Evolutionary conservation across 2,329 filamentous ascomycete species (phyloP).

Genomic region (Aspergillus pseudoglaucus): DNA sequence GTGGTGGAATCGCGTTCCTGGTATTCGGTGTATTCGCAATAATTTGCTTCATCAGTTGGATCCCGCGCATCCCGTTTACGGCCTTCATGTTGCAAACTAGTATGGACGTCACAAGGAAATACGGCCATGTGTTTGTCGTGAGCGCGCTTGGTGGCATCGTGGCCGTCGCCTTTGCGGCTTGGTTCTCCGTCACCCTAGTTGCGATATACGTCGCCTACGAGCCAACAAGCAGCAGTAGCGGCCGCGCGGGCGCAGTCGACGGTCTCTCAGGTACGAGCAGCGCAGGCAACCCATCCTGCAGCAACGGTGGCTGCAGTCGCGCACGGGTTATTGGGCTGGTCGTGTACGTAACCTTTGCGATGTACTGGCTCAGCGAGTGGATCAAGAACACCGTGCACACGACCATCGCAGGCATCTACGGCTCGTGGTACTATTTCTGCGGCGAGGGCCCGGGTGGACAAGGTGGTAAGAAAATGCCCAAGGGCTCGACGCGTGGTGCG

Average conservation of each 20-base stretch:
- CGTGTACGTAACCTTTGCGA: slow-evolving; percentile 82
- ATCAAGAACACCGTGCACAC: slow-evolving; percentile 90
- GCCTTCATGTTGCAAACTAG: slow-evolving; percentile 81
- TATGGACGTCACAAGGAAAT: slow-evolving; percentile 76
- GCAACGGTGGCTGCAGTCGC: slow-evolving; percentile 58
- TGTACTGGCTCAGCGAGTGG: slow-evolving; percentile 91
- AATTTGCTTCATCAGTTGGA: slow-evolving; percentile 84
- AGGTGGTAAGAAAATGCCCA: slow-evolving; percentile 49
- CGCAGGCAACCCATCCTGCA: slow-evolving; percentile 48
- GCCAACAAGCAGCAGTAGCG: slow-evolving; percentile 41
- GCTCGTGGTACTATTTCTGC: slow-evolving; percentile 80
- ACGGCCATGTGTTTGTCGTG: slow-evolving; percentile 80
- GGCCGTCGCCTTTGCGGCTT: slow-evolving; percentile 70
- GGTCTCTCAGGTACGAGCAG: not conserved
- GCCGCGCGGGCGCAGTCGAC: too few relatives aligned
- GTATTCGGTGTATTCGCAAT: slow-evolving; percentile 74
- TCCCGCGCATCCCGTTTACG: slow-evolving; percentile 81
- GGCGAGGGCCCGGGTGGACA: slow-evolving; percentile 49
- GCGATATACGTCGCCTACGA: slow-evolving; percentile 80
- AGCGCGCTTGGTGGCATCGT: slow-evolving; percentile 75
- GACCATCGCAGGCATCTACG: slow-evolving; percentile 81
- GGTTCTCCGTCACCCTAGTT: slow-evolving; percentile 80
- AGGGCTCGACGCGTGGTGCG: slow-evolving; percentile 74
- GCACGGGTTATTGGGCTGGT: slow-evolving; percentile 77
- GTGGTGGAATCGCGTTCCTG: slow-evolving; percentile 80